Evolutionary conservation across 177 flowering plant species (phyloP), one percentile per base, ranked within the genome.

Genomic region (Tripterygium wilfordii): DNA sequence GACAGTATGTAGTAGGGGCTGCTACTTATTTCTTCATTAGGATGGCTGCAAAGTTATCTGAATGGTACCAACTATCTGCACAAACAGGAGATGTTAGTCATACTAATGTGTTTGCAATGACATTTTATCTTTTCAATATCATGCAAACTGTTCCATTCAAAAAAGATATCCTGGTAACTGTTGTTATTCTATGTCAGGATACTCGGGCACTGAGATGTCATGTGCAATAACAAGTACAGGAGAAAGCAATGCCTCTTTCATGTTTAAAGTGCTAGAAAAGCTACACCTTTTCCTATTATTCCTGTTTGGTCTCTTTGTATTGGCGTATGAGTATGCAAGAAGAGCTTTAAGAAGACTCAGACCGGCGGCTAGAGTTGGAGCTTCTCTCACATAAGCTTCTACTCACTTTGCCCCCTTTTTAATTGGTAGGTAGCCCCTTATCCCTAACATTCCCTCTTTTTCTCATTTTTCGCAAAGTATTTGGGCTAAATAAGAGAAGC

Each of bases 291-390:
- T 38, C 58, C 32, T 90, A 20, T 3, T 80, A 17, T 78, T 72
- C 66, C 15, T 90, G 14, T 66, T 80, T 42, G 76, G 88, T 41
- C 66, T 84, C 28, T 58, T 84, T 31, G 42, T 71, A 42, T 41
- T 80, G 58, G 61, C 57, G 16, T 68, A 66, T 31, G 80, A 73
- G 49, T 53, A 71, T 41, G 58, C 51, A 22, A 60, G 74, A 55
- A 72, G 65, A 63, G 57, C 59, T 19, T 33, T 76, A 2, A 62
- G 56, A 57, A 55, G 62, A 15, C 40, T 72, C 23, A 79, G 69
- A 45, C 82, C 88, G 19, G 71, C 88, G 19, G 71, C 56, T 14
- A 75, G 73, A 73, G 74, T 82, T 36, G 82, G 64, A 55, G 13
- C 73, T 47, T 51, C 73, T 48, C 56, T 23, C 40, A 57, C 76